Evolutionary conservation across 306 rosid genomes (phyloP).

Genomic region (Prunus salicina): DNA sequence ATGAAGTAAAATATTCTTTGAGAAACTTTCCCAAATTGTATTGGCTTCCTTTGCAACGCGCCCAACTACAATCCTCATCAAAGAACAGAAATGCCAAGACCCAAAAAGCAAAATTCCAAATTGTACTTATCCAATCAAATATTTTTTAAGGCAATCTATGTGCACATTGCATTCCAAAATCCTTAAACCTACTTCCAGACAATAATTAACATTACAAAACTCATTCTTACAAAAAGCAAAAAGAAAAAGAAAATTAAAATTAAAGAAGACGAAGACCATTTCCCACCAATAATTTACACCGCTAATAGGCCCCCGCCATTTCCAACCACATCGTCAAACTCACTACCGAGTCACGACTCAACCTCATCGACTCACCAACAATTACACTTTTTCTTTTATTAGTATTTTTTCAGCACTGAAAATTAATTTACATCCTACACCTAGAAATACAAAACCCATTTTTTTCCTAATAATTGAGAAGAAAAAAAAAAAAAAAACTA

Average conservation of each 20-base stretch:
- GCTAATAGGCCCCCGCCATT: not conserved
- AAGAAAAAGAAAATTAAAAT: not conserved
- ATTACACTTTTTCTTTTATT: conserved; percentile 11
- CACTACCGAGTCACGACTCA: conserved; percentile 21
- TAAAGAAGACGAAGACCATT: not conserved
- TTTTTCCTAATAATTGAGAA: not conserved
- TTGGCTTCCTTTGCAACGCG: not conserved
- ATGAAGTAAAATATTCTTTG: not conserved
- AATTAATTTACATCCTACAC: conserved; percentile 24
- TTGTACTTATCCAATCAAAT: not conserved
- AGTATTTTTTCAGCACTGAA: conserved; percentile 5
- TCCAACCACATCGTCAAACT: conserved; percentile 27
- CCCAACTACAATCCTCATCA: not conserved
- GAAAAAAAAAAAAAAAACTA: conserved; percentile 5
- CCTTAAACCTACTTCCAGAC: not conserved
- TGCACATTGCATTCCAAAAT: not conserved
- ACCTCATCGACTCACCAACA: not conserved
- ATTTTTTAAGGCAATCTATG: not conserved
- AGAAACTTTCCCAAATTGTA: not conserved
- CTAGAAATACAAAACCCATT: not conserved
- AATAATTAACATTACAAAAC: not conserved
- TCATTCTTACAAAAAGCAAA: not conserved
- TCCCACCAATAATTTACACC: conserved; percentile 3
- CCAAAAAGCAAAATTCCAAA: not conserved
- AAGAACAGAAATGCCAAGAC: not conserved